phyloP scores from a whole-genome alignment of 441 rosid species.

The Bocquillonia castaneifolia region DNA sequence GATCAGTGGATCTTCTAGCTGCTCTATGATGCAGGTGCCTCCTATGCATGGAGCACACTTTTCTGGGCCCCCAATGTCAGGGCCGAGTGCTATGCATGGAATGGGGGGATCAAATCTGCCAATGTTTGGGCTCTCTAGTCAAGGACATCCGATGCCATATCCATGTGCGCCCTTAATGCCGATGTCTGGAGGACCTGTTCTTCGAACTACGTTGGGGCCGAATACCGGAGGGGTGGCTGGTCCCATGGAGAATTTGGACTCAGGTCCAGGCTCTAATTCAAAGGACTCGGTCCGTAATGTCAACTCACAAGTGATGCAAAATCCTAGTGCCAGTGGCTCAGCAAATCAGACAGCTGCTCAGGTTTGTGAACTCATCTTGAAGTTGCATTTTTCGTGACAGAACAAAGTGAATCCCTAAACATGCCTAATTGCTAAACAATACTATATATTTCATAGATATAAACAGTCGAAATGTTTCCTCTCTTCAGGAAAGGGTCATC shows the following conservation, averaged over 20 bases:
- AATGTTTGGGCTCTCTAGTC: slow-evolving; percentile 44
- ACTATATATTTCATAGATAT: slow-evolving; percentile 6
- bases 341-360: slow-evolving; percentile 42
- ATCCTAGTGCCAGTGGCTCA: slow-evolving; percentile 22
- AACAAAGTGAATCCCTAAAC: slow-evolving; percentile 8
- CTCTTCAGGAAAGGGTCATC: not conserved
- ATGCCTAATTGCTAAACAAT: slow-evolving; percentile 8
- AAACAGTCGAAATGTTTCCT: not conserved
- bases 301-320: slow-evolving; percentile 38
- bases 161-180: slow-evolving; percentile 40
- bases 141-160: slow-evolving; percentile 44
- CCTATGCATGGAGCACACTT: slow-evolving; percentile 50
- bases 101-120: slow-evolving; percentile 45
- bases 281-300: slow-evolving; percentile 37
- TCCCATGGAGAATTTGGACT: slow-evolving; percentile 35
- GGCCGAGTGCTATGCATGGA: slow-evolving; percentile 35
- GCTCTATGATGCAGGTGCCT: slow-evolving; percentile 46
- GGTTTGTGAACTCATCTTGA: slow-evolving; percentile 37
- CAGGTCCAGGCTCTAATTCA: slow-evolving; percentile 34
- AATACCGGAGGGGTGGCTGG: slow-evolving; percentile 28
- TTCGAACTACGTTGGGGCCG: slow-evolving; percentile 34
- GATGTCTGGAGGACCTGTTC: slow-evolving; percentile 44
- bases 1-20: slow-evolving; percentile 42
- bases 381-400: slow-evolving; percentile 28
- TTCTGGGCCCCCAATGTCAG: slow-evolving; percentile 36